phyloP scores from a whole-genome alignment of 148 eudicot genomes.

The Fallopia convolvulus region DNA sequence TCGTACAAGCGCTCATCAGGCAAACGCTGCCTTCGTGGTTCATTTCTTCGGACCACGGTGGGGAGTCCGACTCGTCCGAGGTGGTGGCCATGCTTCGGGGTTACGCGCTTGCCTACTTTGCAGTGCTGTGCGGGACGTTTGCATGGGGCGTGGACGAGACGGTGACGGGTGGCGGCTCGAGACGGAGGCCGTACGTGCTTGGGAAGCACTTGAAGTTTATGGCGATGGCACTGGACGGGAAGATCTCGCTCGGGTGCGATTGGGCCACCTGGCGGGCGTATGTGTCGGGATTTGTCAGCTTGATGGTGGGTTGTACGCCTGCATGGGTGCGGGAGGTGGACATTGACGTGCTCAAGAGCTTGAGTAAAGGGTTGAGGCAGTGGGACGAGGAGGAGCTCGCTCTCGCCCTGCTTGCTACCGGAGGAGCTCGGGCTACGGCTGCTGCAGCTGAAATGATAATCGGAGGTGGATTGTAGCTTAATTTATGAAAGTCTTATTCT shows the following conservation, averaged over 20 bases:
- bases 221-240: slow-evolving; percentile 67
- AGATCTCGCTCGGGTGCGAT: slow-evolving; percentile 78
- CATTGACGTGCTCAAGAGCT: slow-evolving; percentile 51
- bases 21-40: slow-evolving; percentile 89
- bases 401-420: slow-evolving; percentile 48
- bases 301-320: slow-evolving; percentile 73
- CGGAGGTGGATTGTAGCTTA: slow-evolving; percentile 9
- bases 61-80: slow-evolving; percentile 9
- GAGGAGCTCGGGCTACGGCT: slow-evolving; percentile 66
- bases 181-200: slow-evolving; percentile 40
- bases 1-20: slow-evolving; percentile 59
- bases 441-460: slow-evolving; percentile 87
- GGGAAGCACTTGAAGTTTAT: slow-evolving; percentile 60
- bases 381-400: slow-evolving; percentile 83
- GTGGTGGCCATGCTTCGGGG: slow-evolving; percentile 65
- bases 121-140: slow-evolving; percentile 62
- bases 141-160: slow-evolving; percentile 69
- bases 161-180: slow-evolving; percentile 30
- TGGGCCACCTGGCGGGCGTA: slow-evolving; percentile 74
- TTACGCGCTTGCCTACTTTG: slow-evolving; percentile 77
- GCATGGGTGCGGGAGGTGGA: slow-evolving; percentile 68
- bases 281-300: slow-evolving; percentile 61
- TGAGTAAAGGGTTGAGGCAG: slow-evolving; percentile 60
- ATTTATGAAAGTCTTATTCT: neutral
- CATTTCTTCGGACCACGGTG: slow-evolving; percentile 41